These are phyloP conservation scores for Pinus taeda DNA, from an alignment of 75 land plant genomes.

Conservation along the genomic window DNA sequence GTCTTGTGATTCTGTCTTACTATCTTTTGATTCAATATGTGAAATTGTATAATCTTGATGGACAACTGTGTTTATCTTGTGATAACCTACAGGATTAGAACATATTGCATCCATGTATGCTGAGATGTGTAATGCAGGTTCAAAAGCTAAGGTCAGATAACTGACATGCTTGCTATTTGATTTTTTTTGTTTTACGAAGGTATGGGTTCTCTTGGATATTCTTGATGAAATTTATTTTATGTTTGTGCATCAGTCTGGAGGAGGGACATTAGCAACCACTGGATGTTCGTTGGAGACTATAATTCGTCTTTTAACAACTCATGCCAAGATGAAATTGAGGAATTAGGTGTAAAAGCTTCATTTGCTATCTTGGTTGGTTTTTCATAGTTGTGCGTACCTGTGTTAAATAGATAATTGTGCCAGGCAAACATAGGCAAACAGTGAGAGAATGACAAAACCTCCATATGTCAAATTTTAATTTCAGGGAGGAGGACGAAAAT, in stretches of 20 bases:
- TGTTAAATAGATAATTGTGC: not conserved
- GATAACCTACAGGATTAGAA: conserved; percentile 67
- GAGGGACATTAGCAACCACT: conserved; percentile 94
- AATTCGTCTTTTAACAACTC: conserved; percentile 93
- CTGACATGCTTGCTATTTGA: not conserved
- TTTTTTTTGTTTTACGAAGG: not conserved
- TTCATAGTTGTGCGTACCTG: not conserved
- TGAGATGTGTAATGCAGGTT: conserved; percentile 63
- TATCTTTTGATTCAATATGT: not conserved
- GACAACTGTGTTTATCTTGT: not conserved
- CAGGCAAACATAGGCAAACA: too few relatives aligned
- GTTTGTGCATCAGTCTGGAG: conserved; percentile 52
- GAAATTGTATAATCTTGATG: not conserved
- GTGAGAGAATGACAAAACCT: too few relatives aligned
- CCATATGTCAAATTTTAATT: too few relatives aligned
- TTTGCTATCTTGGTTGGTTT: too few relatives aligned
- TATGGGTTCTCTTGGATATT: not conserved
- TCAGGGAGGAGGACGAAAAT: too few relatives aligned
- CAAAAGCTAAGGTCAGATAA: conserved; percentile 31
- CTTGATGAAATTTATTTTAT: conserved; percentile 6
- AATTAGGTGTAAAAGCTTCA: not conserved
- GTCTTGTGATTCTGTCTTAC: not conserved
- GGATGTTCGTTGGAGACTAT: conserved; percentile 97
- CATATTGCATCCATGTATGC: conserved; percentile 94
- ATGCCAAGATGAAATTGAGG: conserved; percentile 90